These are phyloP conservation scores for Leishmania turanica DNA, from an alignment of 208 protist species.

Conservation along the genomic window DNA sequence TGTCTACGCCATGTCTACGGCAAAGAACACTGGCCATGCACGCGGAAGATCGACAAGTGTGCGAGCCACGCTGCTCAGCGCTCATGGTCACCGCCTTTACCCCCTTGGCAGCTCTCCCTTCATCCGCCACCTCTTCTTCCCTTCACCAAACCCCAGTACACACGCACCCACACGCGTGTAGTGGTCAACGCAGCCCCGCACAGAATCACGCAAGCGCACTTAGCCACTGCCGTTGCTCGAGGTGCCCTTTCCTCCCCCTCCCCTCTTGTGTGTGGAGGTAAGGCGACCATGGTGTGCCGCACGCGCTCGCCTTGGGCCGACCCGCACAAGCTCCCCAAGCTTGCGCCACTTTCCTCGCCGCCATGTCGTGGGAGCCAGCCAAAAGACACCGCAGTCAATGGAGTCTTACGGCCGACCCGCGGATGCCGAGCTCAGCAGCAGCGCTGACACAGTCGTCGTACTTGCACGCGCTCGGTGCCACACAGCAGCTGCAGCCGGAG, in stretches of 20 bases:
- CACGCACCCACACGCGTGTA: not conserved
- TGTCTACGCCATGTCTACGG: not conserved
- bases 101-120: not conserved
- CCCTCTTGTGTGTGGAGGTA: not conserved
- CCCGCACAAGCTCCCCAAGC: not conserved
- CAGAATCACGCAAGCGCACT: not conserved
- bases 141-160: not conserved
- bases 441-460: not conserved
- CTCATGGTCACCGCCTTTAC: not conserved
- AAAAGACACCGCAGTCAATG: not conserved
- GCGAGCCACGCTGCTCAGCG: not conserved
- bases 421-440: not conserved
- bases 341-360: not conserved
- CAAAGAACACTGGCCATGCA: not conserved
- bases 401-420: not conserved
- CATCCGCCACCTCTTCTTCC: not conserved
- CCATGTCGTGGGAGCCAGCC: not conserved
- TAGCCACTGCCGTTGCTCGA: not conserved
- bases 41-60: not conserved
- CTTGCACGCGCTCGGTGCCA: not conserved
- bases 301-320: not conserved
- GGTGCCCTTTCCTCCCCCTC: not conserved
- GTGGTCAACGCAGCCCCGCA: not conserved
- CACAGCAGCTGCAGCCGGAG: not conserved
- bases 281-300: slow-evolving; percentile 1